Conservation (phyloP, 495 filamentous ascomycete genomes). For the Aeminium ludgeri region DNA sequence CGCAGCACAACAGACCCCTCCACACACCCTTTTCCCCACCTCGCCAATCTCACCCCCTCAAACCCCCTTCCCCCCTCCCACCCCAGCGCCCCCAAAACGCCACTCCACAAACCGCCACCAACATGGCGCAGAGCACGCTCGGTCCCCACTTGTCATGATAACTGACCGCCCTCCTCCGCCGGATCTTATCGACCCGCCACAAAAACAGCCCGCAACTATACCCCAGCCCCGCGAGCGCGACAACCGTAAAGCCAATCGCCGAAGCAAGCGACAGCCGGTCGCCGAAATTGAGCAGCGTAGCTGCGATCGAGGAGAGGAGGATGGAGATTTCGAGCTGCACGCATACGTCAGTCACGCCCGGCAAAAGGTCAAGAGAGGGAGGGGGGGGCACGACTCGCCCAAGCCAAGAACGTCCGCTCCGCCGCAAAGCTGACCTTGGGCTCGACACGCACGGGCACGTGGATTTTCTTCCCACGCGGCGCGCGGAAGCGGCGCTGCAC, state of each 20-base stretch:
- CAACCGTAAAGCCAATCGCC: conserved; percentile 61
- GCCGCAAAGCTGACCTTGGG: conserved; percentile 96
- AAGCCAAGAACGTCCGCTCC: conserved; percentile 88
- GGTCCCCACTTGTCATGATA: conserved; percentile 88
- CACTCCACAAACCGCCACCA: conserved; percentile 55
- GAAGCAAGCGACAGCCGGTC: conserved; percentile 37
- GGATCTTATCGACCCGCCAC: conserved; percentile 72
- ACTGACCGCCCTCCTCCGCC: conserved; percentile 58
- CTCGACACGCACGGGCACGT: conserved; percentile 88
- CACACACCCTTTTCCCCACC: too few relatives aligned
- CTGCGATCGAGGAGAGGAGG: conserved; percentile 80
- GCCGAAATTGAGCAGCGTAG: conserved; percentile 81
- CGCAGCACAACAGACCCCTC: too few relatives aligned
- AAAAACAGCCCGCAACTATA: conserved; percentile 74
- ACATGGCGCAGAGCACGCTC: conserved; percentile 52
- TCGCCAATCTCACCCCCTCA: too few relatives aligned
- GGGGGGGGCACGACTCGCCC: conserved; percentile 35
- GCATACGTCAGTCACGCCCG: not conserved
- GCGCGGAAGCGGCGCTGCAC: conserved; percentile 56
- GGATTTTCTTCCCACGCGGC: conserved; percentile 80
- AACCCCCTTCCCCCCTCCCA: conserved; percentile 21
- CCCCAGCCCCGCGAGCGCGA: conserved; percentile 55
- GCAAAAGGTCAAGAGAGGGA: not conserved
- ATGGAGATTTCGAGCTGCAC: conserved; percentile 73
- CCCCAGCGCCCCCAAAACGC: conserved; percentile 54